Base-by-base conservation (phyloP, 441 rosid species). In the Syzygium malaccense region DNA sequence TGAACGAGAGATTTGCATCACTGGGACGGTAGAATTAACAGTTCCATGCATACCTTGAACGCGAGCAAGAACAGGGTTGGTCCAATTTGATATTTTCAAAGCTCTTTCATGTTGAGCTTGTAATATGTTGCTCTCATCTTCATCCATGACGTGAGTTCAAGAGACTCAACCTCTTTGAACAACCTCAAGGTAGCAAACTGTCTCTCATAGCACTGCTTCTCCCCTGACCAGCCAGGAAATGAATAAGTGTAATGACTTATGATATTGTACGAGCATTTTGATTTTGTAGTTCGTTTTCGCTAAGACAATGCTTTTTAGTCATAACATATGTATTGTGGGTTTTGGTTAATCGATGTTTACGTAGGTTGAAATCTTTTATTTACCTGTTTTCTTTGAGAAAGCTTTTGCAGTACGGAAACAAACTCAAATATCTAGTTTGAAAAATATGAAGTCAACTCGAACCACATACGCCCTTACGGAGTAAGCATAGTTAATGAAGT, bases 31-130 rank as follows among this genome's bases (percentile, higher is more conserved):
- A 6, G 33, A 62, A 62, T 62, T 62, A 62, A 62, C 68, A n/a
- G 68, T 28, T 62, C 68, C 7, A 28, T 28, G 68, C 18, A 2
- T 32, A 87, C 91, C 89, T 90, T 87, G 45, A 89, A 85, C 6
- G 18, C 87, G 26, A 87, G 91, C 62, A 90, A 53, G 55, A 90
- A 3, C 51, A 87, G 20, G 37, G 41, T 87, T 90, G 41, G 88
- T 89, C 53, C 64, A 53, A 33, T 87, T 90, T 37, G 89, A 90
- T 68, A 90, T 37, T 17, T 87, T 86, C 86, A 87, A 86, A 19
- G 89, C 91, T 58, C 89, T 88, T 86, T 90, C 91, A 48, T 90
- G 91, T 68, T 37, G 89, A 26, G 56, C 87, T 86, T 86, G 91
- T 7, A 80, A 54, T 51, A 4, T 49, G 33, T 48, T 54, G 56